Base-by-base conservation (phyloP, 2,329 filamentous ascomycete genomes). In the Fusarium subtropicale region DNA sequence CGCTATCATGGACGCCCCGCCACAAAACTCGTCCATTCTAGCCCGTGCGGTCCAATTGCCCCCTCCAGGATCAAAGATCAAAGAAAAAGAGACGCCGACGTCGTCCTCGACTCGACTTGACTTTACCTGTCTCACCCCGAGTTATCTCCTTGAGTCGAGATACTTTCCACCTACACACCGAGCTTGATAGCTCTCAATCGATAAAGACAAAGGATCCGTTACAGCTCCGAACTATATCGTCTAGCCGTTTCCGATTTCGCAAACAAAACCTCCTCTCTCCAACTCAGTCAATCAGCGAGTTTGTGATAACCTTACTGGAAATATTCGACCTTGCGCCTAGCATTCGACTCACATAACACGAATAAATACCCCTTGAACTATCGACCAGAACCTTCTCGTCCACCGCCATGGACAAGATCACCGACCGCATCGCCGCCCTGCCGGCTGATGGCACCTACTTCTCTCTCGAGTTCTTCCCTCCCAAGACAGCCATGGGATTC, bases 401-500 rank as follows among this genome's bases (percentile, higher is more conserved):
- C 38, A 33, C 62, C 71, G 64, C 60, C 66, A 93, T 93, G 90
- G 91, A 94, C 83, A 96, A 92, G 82, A 94, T 97, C 78, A 97
- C 93, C 68, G 92, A 97, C 85, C 97, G 97, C 86, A 95, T 98
- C 78, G 92, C 92, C 81, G 92, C 93, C 66, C 83, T 99, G 83
- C 92, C 93, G 79, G 87, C 91, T 69, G 89, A 92, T 80, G 88
- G 88, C 71, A 90, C 88, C 78, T 98, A 96, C 85, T 97, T 97
- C 82, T 98, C 96, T 48, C 91, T 98, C 81, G 96, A 99, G 83
- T 99, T 99, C 88, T 99, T 99, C 83, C 96, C 96, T 72, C 96
- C 96, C 68, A 99, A 98, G 85, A 99, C 96, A 47, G 87, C 91
- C 66, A 97, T 97, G 90, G 96, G 96, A 71, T 97, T 96, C 76